Base-by-base conservation (phyloP, 257 asterid genomes). In the Linderniella brevidens region DNA sequence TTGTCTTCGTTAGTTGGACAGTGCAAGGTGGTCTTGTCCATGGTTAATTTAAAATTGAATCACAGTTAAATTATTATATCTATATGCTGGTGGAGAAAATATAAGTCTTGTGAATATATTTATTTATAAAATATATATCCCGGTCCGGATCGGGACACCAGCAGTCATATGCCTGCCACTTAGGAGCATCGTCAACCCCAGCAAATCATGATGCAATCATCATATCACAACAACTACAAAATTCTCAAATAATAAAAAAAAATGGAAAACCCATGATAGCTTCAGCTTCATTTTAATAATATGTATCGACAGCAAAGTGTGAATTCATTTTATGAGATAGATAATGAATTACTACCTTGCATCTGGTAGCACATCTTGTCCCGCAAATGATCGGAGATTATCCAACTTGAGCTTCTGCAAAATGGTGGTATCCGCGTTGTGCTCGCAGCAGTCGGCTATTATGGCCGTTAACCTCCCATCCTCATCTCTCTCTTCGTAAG, bases 361-460 rank as follows among this genome's bases (percentile, higher is more conserved):
- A 56, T 85, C 71, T 0, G 99, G 99, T 16, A 90, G 66, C 20
- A 71, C 88, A 55, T 88, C 95, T 62, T 73, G 55, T 13, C 88
- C 94, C 7, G 64, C 8, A 35, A 19, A 63, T 0, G 93, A 56
- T 0, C 93, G 76, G 46, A 90, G 99, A 42, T 90, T 75, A n/a
- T 75, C 60, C 5, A 90, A 69, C 43, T 73, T 62, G 5, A 90
- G 92, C 41, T 77, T 75, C n/a, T 85, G 82, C 41, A 90, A 58
- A 56, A 90, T 90, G 44, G 86, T 73, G 0, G 94, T 48, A 60
- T 90, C 94, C 0, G 96, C 96, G 29, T 62, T 62, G 35, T 90
- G 99, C 42, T 90, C 99, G 32, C 99, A 90, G 19, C 99, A 90
- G 39, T 90, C 99, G 29, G 80, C 94, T 20, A 90, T 58, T 3